These are phyloP conservation scores for Chlamydomonas incerta DNA, from an alignment of 139 green algal species.

Conservation along the genomic window DNA sequence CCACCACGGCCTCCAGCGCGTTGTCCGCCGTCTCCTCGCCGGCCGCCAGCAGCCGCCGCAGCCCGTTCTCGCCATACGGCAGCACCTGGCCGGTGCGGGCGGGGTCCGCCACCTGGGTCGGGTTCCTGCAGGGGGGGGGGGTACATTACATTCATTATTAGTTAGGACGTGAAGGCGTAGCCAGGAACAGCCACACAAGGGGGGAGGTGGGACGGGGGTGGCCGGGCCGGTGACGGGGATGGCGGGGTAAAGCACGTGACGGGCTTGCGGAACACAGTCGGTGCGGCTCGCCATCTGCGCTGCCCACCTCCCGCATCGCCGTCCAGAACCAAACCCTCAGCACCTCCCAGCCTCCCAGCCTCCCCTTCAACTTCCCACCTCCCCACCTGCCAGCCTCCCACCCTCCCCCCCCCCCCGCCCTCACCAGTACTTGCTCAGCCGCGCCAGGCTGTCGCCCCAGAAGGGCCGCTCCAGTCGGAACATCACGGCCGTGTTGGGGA, in stretches of 20 bases:
- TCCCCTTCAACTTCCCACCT: background rate
- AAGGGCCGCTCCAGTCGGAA: constrained; percentile 54
- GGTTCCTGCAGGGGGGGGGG: background rate
- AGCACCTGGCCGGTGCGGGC: constrained; percentile 3
- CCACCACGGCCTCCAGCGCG: background rate
- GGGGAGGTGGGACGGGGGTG: too few relatives aligned
- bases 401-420: background rate
- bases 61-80: constrained; percentile 27
- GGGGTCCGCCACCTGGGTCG: background rate
- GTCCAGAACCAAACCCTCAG: too few relatives aligned
- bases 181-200: too few relatives aligned
- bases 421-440: constrained; percentile 50
- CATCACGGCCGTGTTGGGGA: constrained; percentile 59
- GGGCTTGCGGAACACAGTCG: too few relatives aligned
- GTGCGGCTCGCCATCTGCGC: too few relatives aligned
- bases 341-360: too few relatives aligned
- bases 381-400: background rate
- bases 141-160: too few relatives aligned
- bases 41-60: constrained; percentile 9
- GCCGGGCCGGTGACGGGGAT: too few relatives aligned
- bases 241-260: too few relatives aligned
- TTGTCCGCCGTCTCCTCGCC: background rate
- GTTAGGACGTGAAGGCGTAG: too few relatives aligned
- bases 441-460: constrained; percentile 43
- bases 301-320: too few relatives aligned